Conservation (phyloP, 805 yeast genomes). For the Komagataella kurtzmanii region DNA sequence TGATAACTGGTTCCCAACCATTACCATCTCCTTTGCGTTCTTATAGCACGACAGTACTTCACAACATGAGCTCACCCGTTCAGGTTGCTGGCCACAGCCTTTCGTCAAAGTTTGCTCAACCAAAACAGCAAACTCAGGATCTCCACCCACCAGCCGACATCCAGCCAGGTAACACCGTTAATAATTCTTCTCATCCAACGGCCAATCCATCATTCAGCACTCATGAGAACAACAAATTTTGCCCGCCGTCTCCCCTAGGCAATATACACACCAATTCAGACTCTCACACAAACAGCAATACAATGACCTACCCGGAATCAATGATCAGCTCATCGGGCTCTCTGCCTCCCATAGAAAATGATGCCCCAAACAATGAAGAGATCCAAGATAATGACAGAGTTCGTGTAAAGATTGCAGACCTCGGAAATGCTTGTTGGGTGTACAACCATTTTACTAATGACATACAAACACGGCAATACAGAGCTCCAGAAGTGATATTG, state of each 20-base stretch:
- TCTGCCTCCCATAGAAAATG: slow-evolving; percentile 7
- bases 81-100: not conserved
- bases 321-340: not conserved
- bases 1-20: slow-evolving; percentile 88
- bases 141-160: not conserved
- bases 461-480: slow-evolving; percentile 83
- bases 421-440: slow-evolving; percentile 84
- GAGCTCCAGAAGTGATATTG: slow-evolving; percentile 78
- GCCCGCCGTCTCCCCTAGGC: not conserved
- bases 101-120: not conserved
- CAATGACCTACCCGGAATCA: not conserved
- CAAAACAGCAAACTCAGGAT: not conserved
- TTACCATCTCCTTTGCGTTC: slow-evolving; percentile 78
- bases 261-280: slow-evolving; percentile 16
- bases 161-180: not conserved
- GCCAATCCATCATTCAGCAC: not conserved
- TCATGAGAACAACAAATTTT: not conserved
- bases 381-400: slow-evolving; percentile 36
- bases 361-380: slow-evolving; percentile 23
- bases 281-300: slow-evolving; percentile 6
- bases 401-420: slow-evolving; percentile 80
- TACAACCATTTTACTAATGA: slow-evolving; percentile 76
- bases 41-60: slow-evolving; percentile 14
- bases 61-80: not conserved
- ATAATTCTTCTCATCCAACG: not conserved